Conservation (phyloP, 805 yeast species). For the Candida namnaoensis region DNA sequence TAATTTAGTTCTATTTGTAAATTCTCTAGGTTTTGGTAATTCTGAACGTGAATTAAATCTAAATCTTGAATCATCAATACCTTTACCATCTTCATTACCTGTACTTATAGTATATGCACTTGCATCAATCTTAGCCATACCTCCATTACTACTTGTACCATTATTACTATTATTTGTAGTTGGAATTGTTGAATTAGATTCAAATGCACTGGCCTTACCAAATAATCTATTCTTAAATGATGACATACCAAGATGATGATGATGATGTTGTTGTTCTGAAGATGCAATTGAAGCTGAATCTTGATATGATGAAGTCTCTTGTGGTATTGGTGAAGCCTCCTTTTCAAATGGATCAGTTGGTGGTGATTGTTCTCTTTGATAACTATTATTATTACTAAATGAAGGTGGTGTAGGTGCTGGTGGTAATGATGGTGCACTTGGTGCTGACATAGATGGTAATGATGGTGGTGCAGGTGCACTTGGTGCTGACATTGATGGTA, state of each 20-base stretch:
- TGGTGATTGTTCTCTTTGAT: no score
- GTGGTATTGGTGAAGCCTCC: no score
- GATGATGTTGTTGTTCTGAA: conserved; percentile 6
- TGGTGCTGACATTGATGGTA: no score
- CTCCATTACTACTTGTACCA: no score
- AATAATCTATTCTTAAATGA: no score
- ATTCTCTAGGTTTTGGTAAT: conserved; percentile 82
- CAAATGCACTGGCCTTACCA: no score
- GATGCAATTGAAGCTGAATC: conserved; percentile 14
- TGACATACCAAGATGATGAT: conserved; percentile 7
- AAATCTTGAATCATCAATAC: conserved; percentile 25
- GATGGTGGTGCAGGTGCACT: no score
- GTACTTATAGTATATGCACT: conserved; percentile 15
- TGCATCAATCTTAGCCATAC: conserved; percentile 16
- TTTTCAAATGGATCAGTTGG: conserved; percentile 13
- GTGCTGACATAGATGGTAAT: no score
- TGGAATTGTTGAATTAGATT: conserved; percentile 3
- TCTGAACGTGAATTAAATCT: conserved; percentile 42
- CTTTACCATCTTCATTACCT: conserved; percentile 19
- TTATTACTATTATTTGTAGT: conserved; percentile 6
- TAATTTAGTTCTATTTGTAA: conserved; percentile 60
- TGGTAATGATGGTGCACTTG: no score
- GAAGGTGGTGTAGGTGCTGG: no score
- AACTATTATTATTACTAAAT: no score
- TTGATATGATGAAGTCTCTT: no score